A percentile compares a stretch with the other conserved stretches of the same genome.
These are phyloP conservation scores for Groenewaldozyma tartarivorans DNA, from an alignment of 805 yeast species.

Conservation along the genomic window DNA sequence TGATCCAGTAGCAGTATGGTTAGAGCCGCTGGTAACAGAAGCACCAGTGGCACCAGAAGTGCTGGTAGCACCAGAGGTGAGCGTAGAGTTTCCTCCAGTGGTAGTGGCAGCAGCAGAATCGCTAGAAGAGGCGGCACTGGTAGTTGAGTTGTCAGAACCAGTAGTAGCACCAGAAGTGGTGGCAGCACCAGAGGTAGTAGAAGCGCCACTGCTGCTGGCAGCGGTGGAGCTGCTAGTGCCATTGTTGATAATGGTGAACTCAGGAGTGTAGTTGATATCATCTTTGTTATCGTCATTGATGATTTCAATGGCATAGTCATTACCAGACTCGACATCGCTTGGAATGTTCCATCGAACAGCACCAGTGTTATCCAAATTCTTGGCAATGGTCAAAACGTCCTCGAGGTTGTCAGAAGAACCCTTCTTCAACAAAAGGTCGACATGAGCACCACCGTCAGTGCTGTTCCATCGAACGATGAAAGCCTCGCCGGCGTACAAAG, in stretches of 20 bases:
- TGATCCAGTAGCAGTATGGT: slow-evolving; percentile 1
- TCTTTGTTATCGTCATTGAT: slow-evolving; percentile 20
- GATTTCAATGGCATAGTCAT: slow-evolving; percentile 27
- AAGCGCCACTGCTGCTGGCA: slow-evolving; percentile 6
- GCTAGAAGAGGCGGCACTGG: slow-evolving; percentile 4
- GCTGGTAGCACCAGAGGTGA: slow-evolving; percentile 1
- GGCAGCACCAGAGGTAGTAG: slow-evolving; percentile 5
- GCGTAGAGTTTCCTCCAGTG: background rate
- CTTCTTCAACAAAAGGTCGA: slow-evolving; percentile 23
- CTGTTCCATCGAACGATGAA: slow-evolving; percentile 25
- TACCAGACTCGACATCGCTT: slow-evolving; percentile 20
- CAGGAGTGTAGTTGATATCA: slow-evolving; percentile 28
- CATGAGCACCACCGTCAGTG: slow-evolving; percentile 24
- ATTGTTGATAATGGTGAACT: slow-evolving; percentile 21
- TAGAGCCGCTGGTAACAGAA: background rate
- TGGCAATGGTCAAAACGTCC: slow-evolving; percentile 27
- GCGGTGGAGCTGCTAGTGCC: slow-evolving; percentile 15
- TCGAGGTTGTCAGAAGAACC: slow-evolving; percentile 26
- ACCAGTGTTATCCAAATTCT: slow-evolving; percentile 28
- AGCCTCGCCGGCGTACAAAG: slow-evolving; percentile 24
- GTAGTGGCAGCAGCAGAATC: slow-evolving; percentile 1
- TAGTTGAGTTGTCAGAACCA: slow-evolving; percentile 1
- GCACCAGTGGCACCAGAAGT: background rate
- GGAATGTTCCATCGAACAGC: slow-evolving; percentile 31
- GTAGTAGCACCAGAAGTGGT: slow-evolving; percentile 3